A percentile compares a stretch with the other conserved stretches of the same genome.
These are phyloP conservation scores for Ceratocystis lukuohia DNA, from an alignment of 2,329 filamentous ascomycete genomes.

Conservation along the genomic window DNA sequence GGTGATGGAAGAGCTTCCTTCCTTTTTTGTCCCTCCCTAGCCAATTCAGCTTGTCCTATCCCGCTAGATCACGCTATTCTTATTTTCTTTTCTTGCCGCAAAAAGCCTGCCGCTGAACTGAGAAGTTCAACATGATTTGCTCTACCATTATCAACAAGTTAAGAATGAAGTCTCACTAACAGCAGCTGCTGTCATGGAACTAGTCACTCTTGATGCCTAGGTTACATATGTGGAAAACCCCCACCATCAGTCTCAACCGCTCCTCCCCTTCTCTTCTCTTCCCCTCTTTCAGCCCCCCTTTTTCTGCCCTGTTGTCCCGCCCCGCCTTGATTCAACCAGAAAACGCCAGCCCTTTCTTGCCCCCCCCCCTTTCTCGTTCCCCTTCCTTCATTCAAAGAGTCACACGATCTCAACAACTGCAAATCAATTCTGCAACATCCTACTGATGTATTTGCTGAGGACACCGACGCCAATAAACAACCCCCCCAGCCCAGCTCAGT, in stretches of 20 bases:
- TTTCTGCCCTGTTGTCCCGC: background rate
- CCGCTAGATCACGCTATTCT: too few species aligned
- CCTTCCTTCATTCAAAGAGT: background rate
- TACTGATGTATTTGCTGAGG: background rate
- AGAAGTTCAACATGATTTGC: too few species aligned
- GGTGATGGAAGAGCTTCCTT: background rate
- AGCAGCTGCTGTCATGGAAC: background rate
- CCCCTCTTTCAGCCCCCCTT: background rate
- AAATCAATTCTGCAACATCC: background rate
- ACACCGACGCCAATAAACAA: background rate
- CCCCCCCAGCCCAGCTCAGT: background rate
- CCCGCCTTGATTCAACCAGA: background rate
- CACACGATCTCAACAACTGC: slow-evolving; percentile 2
- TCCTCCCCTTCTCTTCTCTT: too few species aligned
- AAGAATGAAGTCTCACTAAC: background rate
- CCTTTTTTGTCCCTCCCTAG: background rate
- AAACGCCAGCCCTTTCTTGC: background rate
- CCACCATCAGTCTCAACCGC: background rate
- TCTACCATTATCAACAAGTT: too few species aligned
- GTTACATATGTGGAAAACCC: too few species aligned
- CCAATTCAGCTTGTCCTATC: too few species aligned
- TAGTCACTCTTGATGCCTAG: too few species aligned
- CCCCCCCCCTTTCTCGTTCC: background rate
- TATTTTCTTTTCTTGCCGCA: too few species aligned
- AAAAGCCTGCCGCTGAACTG: too few species aligned